Conservation (phyloP, 495 filamentous ascomycete genomes). For the Daldinia caldariorum region DNA sequence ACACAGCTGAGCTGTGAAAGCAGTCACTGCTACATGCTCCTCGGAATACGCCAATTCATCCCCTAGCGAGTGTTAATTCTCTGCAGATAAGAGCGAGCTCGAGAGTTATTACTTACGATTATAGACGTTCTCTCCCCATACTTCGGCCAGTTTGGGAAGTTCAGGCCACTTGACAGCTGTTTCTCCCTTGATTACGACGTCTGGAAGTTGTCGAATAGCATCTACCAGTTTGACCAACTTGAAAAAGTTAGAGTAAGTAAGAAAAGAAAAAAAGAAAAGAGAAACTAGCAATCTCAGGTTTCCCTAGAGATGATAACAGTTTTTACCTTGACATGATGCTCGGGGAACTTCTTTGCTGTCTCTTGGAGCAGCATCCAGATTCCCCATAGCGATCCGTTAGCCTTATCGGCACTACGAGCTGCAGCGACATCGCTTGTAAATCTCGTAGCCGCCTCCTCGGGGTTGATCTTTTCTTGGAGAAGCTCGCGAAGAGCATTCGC, state of each 20-base stretch:
- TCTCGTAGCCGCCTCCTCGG: constrained; percentile 21
- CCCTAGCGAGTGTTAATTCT: constrained; percentile 7
- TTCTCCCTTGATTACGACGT: constrained; percentile 23
- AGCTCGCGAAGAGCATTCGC: constrained; percentile 26
- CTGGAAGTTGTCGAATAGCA: constrained; percentile 22
- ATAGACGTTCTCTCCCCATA: constrained; percentile 30
- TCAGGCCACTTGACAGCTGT: constrained; percentile 26
- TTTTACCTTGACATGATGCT: constrained; percentile 24
- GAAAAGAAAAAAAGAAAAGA: neutral
- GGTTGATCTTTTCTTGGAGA: constrained; percentile 16
- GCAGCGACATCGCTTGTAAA: constrained; percentile 15
- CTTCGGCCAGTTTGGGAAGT: constrained; percentile 15
- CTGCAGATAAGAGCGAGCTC: neutral
- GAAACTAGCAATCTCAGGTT: neutral
- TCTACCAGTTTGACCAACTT: constrained; percentile 28
- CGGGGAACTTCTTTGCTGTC: constrained; percentile 26
- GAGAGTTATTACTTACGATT: constrained; percentile 25
- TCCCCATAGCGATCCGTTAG: constrained; percentile 12
- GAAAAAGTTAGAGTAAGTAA: constrained; percentile 9
- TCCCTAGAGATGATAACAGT: neutral
- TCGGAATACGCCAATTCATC: constrained; percentile 16
- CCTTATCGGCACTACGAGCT: constrained; percentile 8
- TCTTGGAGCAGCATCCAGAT: constrained; percentile 26
- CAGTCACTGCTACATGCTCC: constrained; percentile 17
- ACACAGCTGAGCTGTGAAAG: constrained; percentile 40